Conservation (phyloP, 306 rosid genomes). For the Alnus rubra region DNA sequence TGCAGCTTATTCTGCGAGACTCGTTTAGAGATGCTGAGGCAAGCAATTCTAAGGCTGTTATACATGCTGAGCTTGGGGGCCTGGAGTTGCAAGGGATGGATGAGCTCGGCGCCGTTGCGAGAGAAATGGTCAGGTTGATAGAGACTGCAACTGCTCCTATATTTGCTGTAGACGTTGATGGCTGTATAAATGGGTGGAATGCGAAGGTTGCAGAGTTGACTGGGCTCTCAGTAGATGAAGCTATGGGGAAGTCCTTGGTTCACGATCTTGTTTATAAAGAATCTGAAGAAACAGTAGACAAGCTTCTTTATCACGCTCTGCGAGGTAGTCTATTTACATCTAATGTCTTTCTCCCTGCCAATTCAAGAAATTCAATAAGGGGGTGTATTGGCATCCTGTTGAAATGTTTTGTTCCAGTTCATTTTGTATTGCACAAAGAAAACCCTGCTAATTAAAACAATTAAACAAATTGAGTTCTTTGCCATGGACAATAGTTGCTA, state of each 20-base stretch:
- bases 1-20: constrained; percentile 92
- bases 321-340: constrained; percentile 57
- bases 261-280: constrained; percentile 83
- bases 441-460: background rate
- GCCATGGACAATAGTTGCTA: background rate
- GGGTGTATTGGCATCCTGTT: background rate
- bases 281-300: constrained; percentile 64
- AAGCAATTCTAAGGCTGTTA: constrained; percentile 72
- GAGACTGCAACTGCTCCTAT: constrained; percentile 99
- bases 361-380: constrained; percentile 15
- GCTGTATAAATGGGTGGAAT: constrained; percentile 95
- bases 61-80: constrained; percentile 46
- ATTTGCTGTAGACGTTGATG: constrained; percentile 84
- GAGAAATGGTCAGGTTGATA: constrained; percentile 97
- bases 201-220: constrained; percentile 92
- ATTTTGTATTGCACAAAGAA: background rate
- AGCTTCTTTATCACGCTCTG: constrained; percentile 75
- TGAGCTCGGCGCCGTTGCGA: constrained; percentile 94
- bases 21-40: constrained; percentile 66
- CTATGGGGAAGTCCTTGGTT: constrained; percentile 89
- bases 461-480: background rate
- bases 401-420: background rate
- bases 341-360: constrained; percentile 12
- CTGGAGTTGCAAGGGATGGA: constrained; percentile 77
- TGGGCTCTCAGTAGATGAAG: constrained; percentile 84